A percentile compares a stretch with the other conserved stretches of the same genome.
Evolutionary conservation across 2,329 filamentous ascomycete genomes (phyloP).

Genomic region (Sclerotinia spermophila): DNA sequence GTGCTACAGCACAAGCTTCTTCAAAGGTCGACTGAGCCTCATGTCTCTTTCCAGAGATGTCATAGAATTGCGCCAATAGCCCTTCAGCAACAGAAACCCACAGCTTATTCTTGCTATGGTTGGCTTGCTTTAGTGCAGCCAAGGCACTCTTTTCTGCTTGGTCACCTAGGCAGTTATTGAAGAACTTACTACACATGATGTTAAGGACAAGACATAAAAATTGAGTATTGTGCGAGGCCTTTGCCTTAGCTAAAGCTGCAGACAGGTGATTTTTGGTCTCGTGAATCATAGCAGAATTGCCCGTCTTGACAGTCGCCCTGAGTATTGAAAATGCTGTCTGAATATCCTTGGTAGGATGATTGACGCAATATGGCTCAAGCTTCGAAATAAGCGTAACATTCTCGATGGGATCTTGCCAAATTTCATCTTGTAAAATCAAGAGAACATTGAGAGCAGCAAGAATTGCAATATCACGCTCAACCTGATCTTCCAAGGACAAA

Average conservation of each 20-base stretch:
- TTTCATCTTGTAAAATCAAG: conserved; percentile 66
- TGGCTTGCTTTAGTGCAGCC: conserved; percentile 65
- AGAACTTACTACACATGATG: conserved; percentile 76
- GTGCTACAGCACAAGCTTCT: conserved; percentile 40
- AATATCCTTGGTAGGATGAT: conserved; percentile 71
- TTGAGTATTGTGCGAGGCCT: conserved; percentile 68
- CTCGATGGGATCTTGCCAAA: conserved; percentile 53
- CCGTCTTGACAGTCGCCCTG: conserved; percentile 61
- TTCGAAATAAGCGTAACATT: conserved; percentile 60
- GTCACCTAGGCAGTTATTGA: conserved; percentile 59
- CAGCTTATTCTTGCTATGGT: conserved; percentile 65
- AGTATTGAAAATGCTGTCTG: conserved; percentile 74
- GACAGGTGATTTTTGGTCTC: conserved; percentile 77
- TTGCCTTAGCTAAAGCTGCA: conserved; percentile 65
- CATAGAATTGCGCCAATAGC: conserved; percentile 71
- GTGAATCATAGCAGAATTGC: conserved; percentile 63
- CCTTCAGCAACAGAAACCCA: conserved; percentile 80
- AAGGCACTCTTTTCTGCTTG: conserved; percentile 74
- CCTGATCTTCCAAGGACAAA: conserved; percentile 44
- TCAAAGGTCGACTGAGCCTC: conserved; percentile 47
- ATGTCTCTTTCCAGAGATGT: conserved; percentile 62
- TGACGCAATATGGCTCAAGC: conserved; percentile 63
- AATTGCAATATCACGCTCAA: conserved; percentile 61
- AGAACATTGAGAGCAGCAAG: conserved; percentile 65
- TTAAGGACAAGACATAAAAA: conserved; percentile 79